Evolutionary conservation across 169 alveolate species (phyloP).

Genomic region (Cryptosporidium meleagridis): DNA sequence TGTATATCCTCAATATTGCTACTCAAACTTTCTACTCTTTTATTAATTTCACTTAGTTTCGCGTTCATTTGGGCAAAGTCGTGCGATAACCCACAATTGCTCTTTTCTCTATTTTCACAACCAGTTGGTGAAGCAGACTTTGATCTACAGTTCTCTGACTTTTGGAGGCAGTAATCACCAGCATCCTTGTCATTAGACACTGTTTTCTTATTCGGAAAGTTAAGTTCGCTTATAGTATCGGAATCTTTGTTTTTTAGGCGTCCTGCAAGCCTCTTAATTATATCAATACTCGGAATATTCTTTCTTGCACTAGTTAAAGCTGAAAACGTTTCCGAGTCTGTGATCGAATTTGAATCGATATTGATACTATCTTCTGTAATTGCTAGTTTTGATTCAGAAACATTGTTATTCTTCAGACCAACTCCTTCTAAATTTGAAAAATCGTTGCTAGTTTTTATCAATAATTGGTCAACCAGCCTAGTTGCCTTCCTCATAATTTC

Average conservation of each 20-base stretch:
- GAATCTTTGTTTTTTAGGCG: constrained; percentile 57
- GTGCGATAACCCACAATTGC: not conserved
- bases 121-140: constrained; percentile 41
- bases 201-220: constrained; percentile 24
- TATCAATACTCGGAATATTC: constrained; percentile 44
- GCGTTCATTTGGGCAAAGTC: constrained; percentile 44
- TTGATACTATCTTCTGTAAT: constrained; percentile 4
- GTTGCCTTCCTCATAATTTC: constrained; percentile 70
- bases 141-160: not conserved
- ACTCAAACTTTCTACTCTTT: constrained; percentile 53
- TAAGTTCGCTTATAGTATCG: constrained; percentile 46
- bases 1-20: constrained; percentile 62
- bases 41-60: constrained; percentile 34
- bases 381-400: not conserved
- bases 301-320: constrained; percentile 36
- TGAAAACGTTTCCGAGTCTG: constrained; percentile 63
- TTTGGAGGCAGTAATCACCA: not conserved
- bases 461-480: constrained; percentile 47
- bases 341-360: constrained; percentile 8
- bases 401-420: not conserved
- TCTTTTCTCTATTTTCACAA: not conserved
- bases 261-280: constrained; percentile 63
- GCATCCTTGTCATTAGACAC: not conserved
- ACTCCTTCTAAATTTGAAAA: constrained; percentile 15
- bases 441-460: constrained; percentile 15